Base-by-base conservation (phyloP, 768 basidiomycete species). In the Russula brevipes region DNA sequence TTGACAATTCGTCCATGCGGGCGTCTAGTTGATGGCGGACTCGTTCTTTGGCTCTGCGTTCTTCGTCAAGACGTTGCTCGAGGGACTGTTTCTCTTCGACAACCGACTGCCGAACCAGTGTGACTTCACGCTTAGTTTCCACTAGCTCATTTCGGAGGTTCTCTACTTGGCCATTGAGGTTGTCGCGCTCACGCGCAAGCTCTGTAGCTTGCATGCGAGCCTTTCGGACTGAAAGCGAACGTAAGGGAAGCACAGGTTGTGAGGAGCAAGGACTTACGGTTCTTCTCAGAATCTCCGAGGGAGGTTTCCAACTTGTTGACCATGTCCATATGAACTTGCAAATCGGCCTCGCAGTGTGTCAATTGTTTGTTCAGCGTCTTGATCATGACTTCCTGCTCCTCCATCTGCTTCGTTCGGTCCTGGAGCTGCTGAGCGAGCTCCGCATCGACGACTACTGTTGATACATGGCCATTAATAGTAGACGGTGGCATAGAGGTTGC, bases 131-230 rank as follows among this genome's bases (percentile, higher is more conserved):
- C 73, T 90, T 88, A 51, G 89, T 82, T 65, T 91, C 88, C 55
- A 81, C 76, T 31, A 95, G 81, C 74, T 95, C 91, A 60, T 74
- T 81, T 52, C 88, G 85, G 35, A 94, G 80, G 38, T 78, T 72
- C 39, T 87, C 85, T 60, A 89, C 75, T 73, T 91, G 86, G 49
- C 73, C 70, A 63, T 77, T 86, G 59, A 91, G 78, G 44, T 81
- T 80, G 73, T 95, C 94, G 50, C 94, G 85, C 74, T 96, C 94
- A 54, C 89, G 82, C 10, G 88, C 89, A 44, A 94, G 76, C 71
- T 96, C 94, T 59, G 89, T 92, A 19, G 92, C 91, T 73, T 95
- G 94, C 85, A 93, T 88, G 42, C 94, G 90, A 6, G 93, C 89
- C 76, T 96, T 96, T 64, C 94, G 90, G 59, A 96, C 91, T 94